Evolutionary conservation across 2,329 filamentous ascomycete genomes (phyloP).

Genomic region (Xylariomycetidae sp.): DNA sequence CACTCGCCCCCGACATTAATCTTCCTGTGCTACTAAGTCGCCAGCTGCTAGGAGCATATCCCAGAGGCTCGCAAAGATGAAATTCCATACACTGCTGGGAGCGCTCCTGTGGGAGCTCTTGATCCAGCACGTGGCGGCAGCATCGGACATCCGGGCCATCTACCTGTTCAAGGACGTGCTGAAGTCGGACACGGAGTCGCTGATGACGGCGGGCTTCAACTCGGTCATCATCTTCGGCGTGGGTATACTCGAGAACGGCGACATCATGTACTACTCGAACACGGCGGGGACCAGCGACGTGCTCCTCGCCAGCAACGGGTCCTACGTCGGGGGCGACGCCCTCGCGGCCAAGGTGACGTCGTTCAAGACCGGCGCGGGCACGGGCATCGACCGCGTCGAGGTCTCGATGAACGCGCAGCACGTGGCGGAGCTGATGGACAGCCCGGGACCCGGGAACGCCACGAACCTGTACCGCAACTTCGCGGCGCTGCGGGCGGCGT

Average conservation of each 20-base stretch:
- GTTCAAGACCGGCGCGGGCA: slow-evolving; percentile 29
- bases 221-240: slow-evolving; percentile 37
- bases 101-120: no score
- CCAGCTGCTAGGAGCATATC: slow-evolving; percentile 6
- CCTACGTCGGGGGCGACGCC: slow-evolving; percentile 42
- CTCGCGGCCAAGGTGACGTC: slow-evolving; percentile 40
- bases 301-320: slow-evolving; percentile 30
- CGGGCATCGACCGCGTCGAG: slow-evolving; percentile 32
- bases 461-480: slow-evolving; percentile 35
- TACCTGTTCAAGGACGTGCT: slow-evolving; percentile 39
- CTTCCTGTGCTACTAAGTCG: no score
- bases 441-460: slow-evolving; percentile 25
- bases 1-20: no score
- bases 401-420: slow-evolving; percentile 38
- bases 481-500: slow-evolving; percentile 31
- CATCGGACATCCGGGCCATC: slow-evolving; percentile 24
- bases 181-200: slow-evolving; percentile 35
- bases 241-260: slow-evolving; percentile 35
- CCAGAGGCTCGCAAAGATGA: no score
- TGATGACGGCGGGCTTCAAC: slow-evolving; percentile 37
- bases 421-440: slow-evolving; percentile 31
- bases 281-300: slow-evolving; percentile 31
- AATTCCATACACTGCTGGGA: no score
- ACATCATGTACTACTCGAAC: slow-evolving; percentile 40
- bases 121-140: slow-evolving; percentile 8